Evolutionary conservation across 2,329 filamentous ascomycete species (phyloP).

Genomic region (Pyrenochaeta sp.): DNA sequence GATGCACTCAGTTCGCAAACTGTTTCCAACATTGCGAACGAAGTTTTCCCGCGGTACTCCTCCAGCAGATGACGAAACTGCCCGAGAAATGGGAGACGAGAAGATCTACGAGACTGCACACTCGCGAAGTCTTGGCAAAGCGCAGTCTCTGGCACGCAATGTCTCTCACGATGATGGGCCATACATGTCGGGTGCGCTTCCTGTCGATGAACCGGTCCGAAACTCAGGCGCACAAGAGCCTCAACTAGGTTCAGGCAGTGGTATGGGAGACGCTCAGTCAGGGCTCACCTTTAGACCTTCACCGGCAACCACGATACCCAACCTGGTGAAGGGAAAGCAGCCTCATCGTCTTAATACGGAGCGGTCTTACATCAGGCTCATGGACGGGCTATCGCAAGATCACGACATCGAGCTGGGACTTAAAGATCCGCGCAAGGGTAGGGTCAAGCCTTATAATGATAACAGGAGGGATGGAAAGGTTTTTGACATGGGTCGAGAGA

Average conservation of each 20-base stretch:
- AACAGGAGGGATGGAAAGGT: constrained; percentile 4
- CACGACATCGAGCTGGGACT: constrained; percentile 32
- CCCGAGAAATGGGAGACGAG: constrained; percentile 7
- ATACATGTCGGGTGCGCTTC: constrained; percentile 38
- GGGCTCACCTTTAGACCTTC: constrained; percentile 29
- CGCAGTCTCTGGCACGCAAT: constrained; percentile 4
- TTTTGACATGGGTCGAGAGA: neutral
- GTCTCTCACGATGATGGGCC: constrained; percentile 9
- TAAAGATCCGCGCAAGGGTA: constrained; percentile 32
- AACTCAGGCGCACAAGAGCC: constrained; percentile 5
- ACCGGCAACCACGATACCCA: constrained; percentile 19
- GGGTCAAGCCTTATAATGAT: neutral
- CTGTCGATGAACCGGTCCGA: constrained; percentile 11
- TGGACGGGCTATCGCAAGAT: constrained; percentile 37
- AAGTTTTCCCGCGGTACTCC: constrained; percentile 22
- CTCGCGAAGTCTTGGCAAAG: constrained; percentile 9
- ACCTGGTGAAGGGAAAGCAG: neutral
- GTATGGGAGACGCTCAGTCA: constrained; percentile 9
- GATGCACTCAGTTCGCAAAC: constrained; percentile 36
- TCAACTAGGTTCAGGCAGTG: constrained; percentile 5
- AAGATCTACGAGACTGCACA: constrained; percentile 20
- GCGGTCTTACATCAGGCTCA: constrained; percentile 40
- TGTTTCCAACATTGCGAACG: constrained; percentile 33
- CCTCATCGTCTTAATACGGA: constrained; percentile 23
- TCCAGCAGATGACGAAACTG: neutral